phyloP scores from a whole-genome alignment of 768 basidiomycete genomes.

The Stropharia rugosoannulata region DNA sequence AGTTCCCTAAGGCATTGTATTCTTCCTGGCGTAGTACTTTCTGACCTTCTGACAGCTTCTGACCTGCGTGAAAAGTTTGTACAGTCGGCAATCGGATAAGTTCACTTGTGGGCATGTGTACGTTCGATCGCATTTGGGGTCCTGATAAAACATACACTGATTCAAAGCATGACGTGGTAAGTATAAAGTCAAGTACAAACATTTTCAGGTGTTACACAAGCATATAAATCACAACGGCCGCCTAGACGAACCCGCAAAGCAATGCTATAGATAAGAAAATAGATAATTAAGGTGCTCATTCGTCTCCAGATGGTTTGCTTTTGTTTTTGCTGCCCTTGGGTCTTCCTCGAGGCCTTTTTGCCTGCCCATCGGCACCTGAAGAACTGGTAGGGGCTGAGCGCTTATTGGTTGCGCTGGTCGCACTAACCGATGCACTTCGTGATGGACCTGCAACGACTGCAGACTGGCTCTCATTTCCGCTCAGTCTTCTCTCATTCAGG shows the following conservation, averaged over 20 bases:
- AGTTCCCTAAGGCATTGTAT: too few relatives aligned
- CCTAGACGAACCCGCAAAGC: not conserved
- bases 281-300: not conserved
- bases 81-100: too few relatives aligned
- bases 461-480: slow-evolving; percentile 37
- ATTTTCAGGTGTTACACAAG: not conserved
- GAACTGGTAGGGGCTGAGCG: slow-evolving; percentile 22
- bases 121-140: too few relatives aligned
- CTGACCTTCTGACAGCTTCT: too few relatives aligned
- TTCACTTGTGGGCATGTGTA: too few relatives aligned
- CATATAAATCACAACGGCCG: not conserved
- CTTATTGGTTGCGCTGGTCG: slow-evolving; percentile 23
- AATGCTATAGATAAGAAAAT: too few relatives aligned
- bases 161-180: not conserved
- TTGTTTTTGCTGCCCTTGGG: slow-evolving; percentile 73
- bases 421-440: slow-evolving; percentile 7
- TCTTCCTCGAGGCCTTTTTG: slow-evolving; percentile 61
- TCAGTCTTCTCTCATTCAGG: slow-evolving; percentile 59
- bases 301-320: slow-evolving; percentile 16
- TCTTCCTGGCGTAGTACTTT: too few relatives aligned
- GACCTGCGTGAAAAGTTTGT: too few relatives aligned
- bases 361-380: slow-evolving; percentile 20
- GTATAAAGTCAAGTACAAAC: not conserved
- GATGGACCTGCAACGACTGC: slow-evolving; percentile 12
- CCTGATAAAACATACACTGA: not conserved